These are phyloP conservation scores for Hanseniaspora occidentalis DNA, from an alignment of 805 yeast genomes.

Conservation along the genomic window DNA sequence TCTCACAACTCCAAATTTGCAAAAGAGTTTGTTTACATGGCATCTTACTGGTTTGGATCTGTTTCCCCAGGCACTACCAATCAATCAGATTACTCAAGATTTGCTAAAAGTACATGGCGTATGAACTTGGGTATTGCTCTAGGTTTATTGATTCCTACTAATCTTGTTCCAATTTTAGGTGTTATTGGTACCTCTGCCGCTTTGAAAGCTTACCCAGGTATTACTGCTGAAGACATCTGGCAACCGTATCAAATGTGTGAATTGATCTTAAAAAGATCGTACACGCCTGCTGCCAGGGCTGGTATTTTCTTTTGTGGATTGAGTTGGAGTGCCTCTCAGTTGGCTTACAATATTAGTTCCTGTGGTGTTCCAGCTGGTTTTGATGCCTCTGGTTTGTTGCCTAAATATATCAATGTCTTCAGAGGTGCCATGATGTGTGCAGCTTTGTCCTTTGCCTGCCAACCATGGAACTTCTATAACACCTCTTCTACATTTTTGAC, in stretches of 20 bases:
- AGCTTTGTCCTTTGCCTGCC: conserved; percentile 24
- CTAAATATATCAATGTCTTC: conserved; percentile 28
- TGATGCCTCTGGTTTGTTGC: conserved; percentile 30
- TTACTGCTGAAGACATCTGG: conserved; percentile 23
- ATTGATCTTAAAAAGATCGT: conserved; percentile 19
- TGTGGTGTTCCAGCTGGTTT: conserved; percentile 33
- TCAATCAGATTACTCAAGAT: conserved; percentile 30
- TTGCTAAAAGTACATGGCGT: conserved; percentile 23
- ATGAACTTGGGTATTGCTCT: conserved; percentile 23
- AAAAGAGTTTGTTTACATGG: conserved; percentile 32
- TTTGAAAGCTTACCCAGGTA: conserved; percentile 18
- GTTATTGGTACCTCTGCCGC: conserved; percentile 31
- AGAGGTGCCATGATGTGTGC: conserved; percentile 29
- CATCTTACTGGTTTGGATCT: conserved; percentile 31
- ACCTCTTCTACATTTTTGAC: conserved; percentile 25
- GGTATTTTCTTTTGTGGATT: conserved; percentile 30
- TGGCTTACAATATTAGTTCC: conserved; percentile 28
- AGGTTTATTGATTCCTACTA: conserved; percentile 27
- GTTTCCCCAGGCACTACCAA: conserved; percentile 30
- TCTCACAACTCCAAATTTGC: conserved; percentile 26
- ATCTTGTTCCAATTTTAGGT: conserved; percentile 32
- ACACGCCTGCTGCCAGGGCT: conserved; percentile 26
- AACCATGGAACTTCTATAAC: conserved; percentile 30
- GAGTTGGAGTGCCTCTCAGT: conserved; percentile 26
- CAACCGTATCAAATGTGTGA: conserved; percentile 25